These are phyloP conservation scores for Cytospora leucostoma DNA, from an alignment of 2,329 filamentous ascomycete genomes.

Conservation along the genomic window DNA sequence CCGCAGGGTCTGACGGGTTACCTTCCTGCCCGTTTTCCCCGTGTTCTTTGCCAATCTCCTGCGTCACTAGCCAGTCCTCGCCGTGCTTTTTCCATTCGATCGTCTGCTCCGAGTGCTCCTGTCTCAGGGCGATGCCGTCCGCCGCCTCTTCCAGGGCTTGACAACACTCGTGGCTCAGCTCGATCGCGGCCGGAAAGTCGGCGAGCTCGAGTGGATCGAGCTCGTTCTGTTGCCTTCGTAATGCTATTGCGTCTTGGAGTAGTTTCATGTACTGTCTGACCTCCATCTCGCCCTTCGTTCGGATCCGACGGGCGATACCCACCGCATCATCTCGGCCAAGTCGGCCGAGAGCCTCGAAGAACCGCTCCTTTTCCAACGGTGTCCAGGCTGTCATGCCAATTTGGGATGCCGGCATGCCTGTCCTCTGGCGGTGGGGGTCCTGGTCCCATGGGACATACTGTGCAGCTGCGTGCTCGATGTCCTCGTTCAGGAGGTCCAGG, in stretches of 20 bases:
- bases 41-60: slow-evolving; percentile 31
- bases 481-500: slow-evolving; percentile 55
- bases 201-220: slow-evolving; percentile 46
- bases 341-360: slow-evolving; percentile 67
- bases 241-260: slow-evolving; percentile 54
- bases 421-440: slow-evolving; percentile 29
- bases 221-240: slow-evolving; percentile 40
- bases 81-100: slow-evolving; percentile 63
- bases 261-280: slow-evolving; percentile 68
- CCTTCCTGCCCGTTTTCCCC: slow-evolving; percentile 27
- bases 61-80: slow-evolving; percentile 65
- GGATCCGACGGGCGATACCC: slow-evolving; percentile 63
- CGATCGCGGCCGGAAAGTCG: slow-evolving; percentile 69
- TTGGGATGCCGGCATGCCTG: slow-evolving; percentile 51
- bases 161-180: slow-evolving; percentile 69
- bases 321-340: slow-evolving; percentile 64
- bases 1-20: slow-evolving; percentile 21
- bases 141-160: slow-evolving; percentile 67
- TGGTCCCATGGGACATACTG: slow-evolving; percentile 35
- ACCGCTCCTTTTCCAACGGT: slow-evolving; percentile 64
- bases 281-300: slow-evolving; percentile 74
- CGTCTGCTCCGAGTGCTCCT: slow-evolving; percentile 63
- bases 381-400: slow-evolving; percentile 74
- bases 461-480: slow-evolving; percentile 55
- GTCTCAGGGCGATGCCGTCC: slow-evolving; percentile 63